phyloP scores from a whole-genome alignment of 177 flowering plant genomes.

The Vitis hybrid region DNA sequence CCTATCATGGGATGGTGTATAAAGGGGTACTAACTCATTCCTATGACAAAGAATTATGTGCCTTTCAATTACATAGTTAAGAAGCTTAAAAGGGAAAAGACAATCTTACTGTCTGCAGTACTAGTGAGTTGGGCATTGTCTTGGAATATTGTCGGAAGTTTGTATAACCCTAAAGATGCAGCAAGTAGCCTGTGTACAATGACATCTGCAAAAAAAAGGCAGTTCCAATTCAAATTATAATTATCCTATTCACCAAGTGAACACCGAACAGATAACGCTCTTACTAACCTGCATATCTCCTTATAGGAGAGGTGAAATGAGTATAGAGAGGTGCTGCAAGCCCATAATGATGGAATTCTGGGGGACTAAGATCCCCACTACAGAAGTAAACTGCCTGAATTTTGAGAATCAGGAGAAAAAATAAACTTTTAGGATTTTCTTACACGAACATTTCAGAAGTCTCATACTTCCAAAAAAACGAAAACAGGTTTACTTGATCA shows the following conservation, averaged over 20 bases:
- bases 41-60: not conserved
- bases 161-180: constrained; percentile 82
- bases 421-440: constrained; percentile 2
- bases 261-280: not conserved
- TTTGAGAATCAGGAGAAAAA: constrained; percentile 8
- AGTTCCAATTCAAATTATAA: not conserved
- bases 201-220: constrained; percentile 65
- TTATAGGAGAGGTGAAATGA: constrained; percentile 97
- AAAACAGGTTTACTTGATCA: not conserved
- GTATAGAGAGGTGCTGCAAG: constrained; percentile 93
- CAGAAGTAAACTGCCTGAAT: constrained; percentile 95
- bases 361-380: constrained; percentile 94
- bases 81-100: not conserved
- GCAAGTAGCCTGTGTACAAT: constrained; percentile 96
- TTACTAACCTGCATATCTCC: constrained; percentile 90
- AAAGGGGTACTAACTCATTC: not conserved
- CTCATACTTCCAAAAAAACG: not conserved
- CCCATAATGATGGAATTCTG: constrained; percentile 93
- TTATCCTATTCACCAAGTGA: not conserved
- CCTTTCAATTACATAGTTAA: not conserved
- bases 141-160: constrained; percentile 82
- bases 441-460: too few species aligned
- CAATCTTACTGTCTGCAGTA: constrained; percentile 83
- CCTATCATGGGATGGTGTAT: too few species aligned
- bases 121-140: constrained; percentile 84